Conservation (phyloP, 192 early-diverging fungal genomes). For the Backusella luteola region DNA sequence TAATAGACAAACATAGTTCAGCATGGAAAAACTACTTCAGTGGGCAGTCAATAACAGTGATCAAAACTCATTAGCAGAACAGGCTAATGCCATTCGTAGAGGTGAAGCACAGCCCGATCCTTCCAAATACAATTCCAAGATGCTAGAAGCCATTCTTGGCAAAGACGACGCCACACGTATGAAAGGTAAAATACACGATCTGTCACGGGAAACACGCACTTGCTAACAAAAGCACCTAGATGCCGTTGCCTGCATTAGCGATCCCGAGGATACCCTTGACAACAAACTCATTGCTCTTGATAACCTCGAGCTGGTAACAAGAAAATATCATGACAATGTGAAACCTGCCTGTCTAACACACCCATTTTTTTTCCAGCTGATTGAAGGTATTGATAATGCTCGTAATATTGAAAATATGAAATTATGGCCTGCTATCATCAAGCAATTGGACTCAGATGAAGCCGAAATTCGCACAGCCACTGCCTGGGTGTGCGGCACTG, state of each 20-base stretch:
- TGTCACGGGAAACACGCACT: neutral
- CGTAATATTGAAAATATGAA: constrained; percentile 78
- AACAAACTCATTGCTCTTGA: constrained; percentile 85
- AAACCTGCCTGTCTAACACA: neutral
- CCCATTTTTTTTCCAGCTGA: constrained; percentile 41
- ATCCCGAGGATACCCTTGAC: constrained; percentile 54
- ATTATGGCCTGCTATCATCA: constrained; percentile 81
- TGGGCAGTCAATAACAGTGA: constrained; percentile 86
- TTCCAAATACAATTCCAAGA: constrained; percentile 67
- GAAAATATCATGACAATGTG: neutral
- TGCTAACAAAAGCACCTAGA: constrained; percentile 39
- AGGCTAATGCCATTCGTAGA: constrained; percentile 31
- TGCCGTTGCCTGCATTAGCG: constrained; percentile 68
- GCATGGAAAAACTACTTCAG: constrained; percentile 78
- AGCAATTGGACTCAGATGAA: constrained; percentile 48
- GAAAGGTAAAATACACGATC: constrained; percentile 48
- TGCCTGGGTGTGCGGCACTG: constrained; percentile 92
- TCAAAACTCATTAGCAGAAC: constrained; percentile 58
- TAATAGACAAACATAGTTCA: neutral
- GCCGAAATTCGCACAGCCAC: constrained; percentile 62
- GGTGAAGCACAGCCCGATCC: constrained; percentile 39
- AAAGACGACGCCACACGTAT: constrained; percentile 86
- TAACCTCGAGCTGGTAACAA: constrained; percentile 79
- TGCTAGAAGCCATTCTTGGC: constrained; percentile 92
- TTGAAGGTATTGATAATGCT: constrained; percentile 89